These are phyloP conservation scores for Pseudohalonectria lignicola DNA, from an alignment of 2,329 filamentous ascomycete genomes.

Conservation along the genomic window DNA sequence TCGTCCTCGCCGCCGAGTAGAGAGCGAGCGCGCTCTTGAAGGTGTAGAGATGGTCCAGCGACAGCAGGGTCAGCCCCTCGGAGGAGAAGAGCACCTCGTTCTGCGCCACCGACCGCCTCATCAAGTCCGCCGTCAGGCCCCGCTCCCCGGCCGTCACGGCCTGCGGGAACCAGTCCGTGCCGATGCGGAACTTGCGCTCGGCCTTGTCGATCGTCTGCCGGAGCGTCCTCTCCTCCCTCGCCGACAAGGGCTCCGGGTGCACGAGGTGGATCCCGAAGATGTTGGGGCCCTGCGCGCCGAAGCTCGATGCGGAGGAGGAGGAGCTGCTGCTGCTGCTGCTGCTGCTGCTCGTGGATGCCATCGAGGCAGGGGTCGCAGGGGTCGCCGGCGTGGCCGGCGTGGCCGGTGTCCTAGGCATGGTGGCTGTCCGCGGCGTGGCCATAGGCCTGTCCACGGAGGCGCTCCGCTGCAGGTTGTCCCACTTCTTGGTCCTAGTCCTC, in stretches of 20 bases:
- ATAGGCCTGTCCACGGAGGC: background rate
- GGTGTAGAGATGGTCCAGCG: conserved; percentile 52
- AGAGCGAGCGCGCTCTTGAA: conserved; percentile 50
- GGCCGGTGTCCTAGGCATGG: conserved; percentile 21
- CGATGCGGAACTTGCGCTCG: conserved; percentile 34
- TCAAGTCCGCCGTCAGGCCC: conserved; percentile 37
- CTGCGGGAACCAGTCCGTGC: conserved; percentile 30
- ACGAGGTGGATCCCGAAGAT: conserved; percentile 39
- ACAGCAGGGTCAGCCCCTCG: conserved; percentile 46
- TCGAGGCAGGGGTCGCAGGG: conserved; percentile 27
- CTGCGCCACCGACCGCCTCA: conserved; percentile 45
- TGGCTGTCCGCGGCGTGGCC: conserved; percentile 6
- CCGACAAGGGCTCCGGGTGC: conserved; percentile 31
- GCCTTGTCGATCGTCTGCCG: conserved; percentile 39
- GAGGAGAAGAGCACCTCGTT: conserved; percentile 51
- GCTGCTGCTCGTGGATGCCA: no score
- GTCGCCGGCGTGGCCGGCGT: conserved; percentile 32
- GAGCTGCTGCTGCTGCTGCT: conserved; percentile 10
- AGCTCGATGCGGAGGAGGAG: no score
- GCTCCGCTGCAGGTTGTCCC: conserved; percentile 6
- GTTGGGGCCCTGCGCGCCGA: conserved; percentile 20
- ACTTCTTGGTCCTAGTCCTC: background rate
- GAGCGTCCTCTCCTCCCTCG: conserved; percentile 35
- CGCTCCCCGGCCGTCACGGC: conserved; percentile 29
- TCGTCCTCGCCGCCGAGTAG: conserved; percentile 37